These are phyloP conservation scores for Camellia sinensis DNA, from an alignment of 148 eudicot genomes.

Conservation along the genomic window DNA sequence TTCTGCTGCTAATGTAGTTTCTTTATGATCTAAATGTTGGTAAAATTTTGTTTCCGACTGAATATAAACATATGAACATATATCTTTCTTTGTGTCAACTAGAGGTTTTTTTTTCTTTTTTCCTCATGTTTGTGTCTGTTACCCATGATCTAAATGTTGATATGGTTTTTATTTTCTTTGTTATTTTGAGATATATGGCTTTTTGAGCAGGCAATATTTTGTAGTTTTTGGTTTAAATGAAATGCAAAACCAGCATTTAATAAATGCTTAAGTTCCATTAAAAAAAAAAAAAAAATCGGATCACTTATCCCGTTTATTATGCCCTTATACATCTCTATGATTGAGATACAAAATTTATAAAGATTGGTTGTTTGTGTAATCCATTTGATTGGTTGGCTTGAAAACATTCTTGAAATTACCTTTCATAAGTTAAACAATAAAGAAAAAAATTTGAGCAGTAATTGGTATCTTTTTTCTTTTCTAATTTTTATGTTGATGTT, in stretches of 20 bases:
- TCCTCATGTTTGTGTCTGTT: not conserved
- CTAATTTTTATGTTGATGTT: not conserved
- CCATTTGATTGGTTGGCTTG: not conserved
- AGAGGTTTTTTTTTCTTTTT: no score
- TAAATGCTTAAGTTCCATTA: not conserved
- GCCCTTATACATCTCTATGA: not conserved
- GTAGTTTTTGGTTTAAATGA: not conserved
- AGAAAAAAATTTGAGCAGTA: not conserved
- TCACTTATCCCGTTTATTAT: constrained; percentile 1
- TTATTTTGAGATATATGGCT: not conserved
- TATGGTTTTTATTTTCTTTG: not conserved
- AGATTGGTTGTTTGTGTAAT: constrained; percentile 1
- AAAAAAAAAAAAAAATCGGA: not conserved
- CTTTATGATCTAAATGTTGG: not conserved
- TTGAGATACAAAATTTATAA: not conserved
- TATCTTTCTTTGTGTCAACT: no score
- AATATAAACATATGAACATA: no score
- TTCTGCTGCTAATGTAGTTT: not conserved
- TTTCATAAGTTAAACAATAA: not conserved
- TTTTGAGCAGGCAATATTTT: not conserved
- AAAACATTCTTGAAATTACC: not conserved
- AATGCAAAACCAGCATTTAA: not conserved
- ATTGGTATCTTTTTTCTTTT: not conserved
- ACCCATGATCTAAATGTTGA: not conserved
- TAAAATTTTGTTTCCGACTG: not conserved